Base-by-base conservation (phyloP, 2,329 filamentous ascomycete species). In the Neofusicoccum cordaticola region DNA sequence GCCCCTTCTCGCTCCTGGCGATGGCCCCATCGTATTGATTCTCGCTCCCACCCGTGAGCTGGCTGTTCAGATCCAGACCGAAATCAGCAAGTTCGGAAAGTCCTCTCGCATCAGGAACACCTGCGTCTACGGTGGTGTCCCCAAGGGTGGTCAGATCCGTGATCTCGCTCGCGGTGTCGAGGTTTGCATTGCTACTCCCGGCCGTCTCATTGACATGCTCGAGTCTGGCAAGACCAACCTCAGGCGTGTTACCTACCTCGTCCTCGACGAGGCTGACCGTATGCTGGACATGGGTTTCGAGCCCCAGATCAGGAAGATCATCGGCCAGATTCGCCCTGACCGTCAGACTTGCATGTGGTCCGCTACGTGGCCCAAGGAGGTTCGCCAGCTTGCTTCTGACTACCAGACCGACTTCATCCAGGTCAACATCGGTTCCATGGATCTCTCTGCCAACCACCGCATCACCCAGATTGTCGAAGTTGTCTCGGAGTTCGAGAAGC, bases 281-380 rank as follows among this genome's bases (percentile, higher is more conserved):
- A 99, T 99, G 95, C 86, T 99, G 78, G 95, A 99, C 83, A 99
- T 99, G 95, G 95, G 95, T 88, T 98, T 99, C 82, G 95, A 99
- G 83, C 95, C 95, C 70, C 95, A 98, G 80, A 98, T 99, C 74
- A 92, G 95, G 84, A 98, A 98, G 85, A 98, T 99, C 70, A 93
- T 99, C 71, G 86, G 90, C 68, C 95, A 99, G 83, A 98, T 98
- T 80, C 92, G 95, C 72, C 95, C 95, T 62, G 95, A 99, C 78
- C 90, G 95, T 85, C 95, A 99, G 81, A 99, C 95, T 68, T 95
- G 95, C 84, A 97, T 99, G 93, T 99, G 94, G 92, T 99, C 95
- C 67, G 95, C 95, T 72, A 99, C 95, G 6, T 99, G 95, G 93
- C 95, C 95, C 74, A 97, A 97, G 86, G 94, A 98, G 80, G 94